These are phyloP conservation scores for Fragaria ananassa DNA, from an alignment of 306 rosid genomes.

Conservation along the genomic window DNA sequence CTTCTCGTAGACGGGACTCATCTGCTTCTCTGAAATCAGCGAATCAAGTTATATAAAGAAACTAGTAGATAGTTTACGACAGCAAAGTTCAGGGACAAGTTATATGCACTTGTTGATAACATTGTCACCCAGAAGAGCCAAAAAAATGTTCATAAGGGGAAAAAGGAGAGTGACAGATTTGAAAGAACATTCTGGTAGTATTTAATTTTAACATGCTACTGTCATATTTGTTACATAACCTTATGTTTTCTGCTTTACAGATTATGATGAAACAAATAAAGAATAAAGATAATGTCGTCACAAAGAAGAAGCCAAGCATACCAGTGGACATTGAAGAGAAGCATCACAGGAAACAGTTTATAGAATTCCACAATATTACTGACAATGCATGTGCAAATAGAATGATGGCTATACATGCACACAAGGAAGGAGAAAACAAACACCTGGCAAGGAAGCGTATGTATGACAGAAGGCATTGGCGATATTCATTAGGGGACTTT, in stretches of 20 bases:
- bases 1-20: slow-evolving; percentile 90
- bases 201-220: neutral
- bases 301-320: neutral
- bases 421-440: slow-evolving; percentile 3
- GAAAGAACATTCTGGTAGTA: neutral
- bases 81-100: neutral
- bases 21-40: slow-evolving; percentile 87
- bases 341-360: neutral
- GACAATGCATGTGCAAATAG: neutral
- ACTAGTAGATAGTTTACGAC: neutral
- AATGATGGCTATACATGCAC: neutral
- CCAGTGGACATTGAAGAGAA: neutral
- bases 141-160: neutral
- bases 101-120: neutral
- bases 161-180: neutral
- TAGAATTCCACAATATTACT: neutral
- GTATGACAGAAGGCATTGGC: slow-evolving; percentile 81
- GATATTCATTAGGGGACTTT: slow-evolving; percentile 89
- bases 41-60: neutral
- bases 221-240: neutral
- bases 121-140: neutral
- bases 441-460: slow-evolving; percentile 92
- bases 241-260: slow-evolving; percentile 1
- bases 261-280: neutral
- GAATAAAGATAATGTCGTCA: neutral